Evolutionary conservation across 108 stramenopile genomes (phyloP), one percentile per base, ranked within the genome.

Genomic region (Skeletonema grethae): DNA sequence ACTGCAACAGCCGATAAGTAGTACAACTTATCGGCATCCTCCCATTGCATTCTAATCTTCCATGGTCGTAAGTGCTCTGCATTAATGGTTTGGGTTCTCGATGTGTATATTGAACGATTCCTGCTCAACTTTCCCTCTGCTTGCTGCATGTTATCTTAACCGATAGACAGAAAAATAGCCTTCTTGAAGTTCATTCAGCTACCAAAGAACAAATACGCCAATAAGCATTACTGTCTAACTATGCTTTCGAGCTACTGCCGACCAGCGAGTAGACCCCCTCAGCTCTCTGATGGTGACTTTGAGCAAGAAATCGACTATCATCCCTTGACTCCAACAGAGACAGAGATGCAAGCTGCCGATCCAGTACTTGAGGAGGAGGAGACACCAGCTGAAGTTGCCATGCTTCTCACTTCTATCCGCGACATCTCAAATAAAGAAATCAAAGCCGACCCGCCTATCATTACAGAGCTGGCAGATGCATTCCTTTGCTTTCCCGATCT

Each of bases 381-480:
- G 59, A 61, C 79, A 2, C 79, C 79, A 3, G 75, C 67, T 31
- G 72, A 77, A 30, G 74, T 74, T 13, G 83, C 83, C 59, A 69
- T 68, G 55, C 75, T 84, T 43, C 83, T 84, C 30, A 45, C 79
- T 4, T 76, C 75, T n/a, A 60, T 84, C 7, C 60, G 79, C n/a
- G 58, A 48, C 53, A 84, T 84, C 39, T 79, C 72, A 13, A 55
- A 70, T 8, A 75, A 66, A 24, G 83, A 84, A 38, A 76, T 84
- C 67, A 43, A 72, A 41, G 50, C 38, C 35, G 79, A 85, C 72
- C 66, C 82, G 63, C 41, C 71, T 25, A 57, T 72, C n/a, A 62
- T 63, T 60, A 67, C 67, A 18, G 77, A 65, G 7, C 36, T 79
- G 53, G 77, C 70, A 1, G 64, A 65, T 3, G 38, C 45, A n/a